A percentile compares a stretch with the other conserved stretches of the same genome.
These are phyloP conservation scores for Cyphellophora attinorum DNA, from an alignment of 2,329 filamentous ascomycete species.

Conservation along the genomic window DNA sequence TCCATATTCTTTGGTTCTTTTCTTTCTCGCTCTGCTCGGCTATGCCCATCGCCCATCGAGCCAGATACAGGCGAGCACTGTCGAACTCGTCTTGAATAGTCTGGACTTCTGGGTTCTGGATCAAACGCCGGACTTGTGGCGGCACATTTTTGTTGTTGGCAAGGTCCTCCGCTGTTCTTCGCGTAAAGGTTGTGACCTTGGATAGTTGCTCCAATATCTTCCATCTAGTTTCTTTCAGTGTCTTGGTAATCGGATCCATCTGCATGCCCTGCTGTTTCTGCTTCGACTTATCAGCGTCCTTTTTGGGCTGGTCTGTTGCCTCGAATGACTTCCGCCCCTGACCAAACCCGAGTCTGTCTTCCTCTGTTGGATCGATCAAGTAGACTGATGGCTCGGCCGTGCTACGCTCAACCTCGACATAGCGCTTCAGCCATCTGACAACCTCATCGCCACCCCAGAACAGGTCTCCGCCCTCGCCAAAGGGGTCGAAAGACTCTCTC, in stretches of 20 bases:
- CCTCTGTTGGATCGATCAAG: slow-evolving; percentile 73
- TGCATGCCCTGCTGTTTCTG: slow-evolving; percentile 24
- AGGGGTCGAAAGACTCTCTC: slow-evolving; percentile 80
- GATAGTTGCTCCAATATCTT: slow-evolving; percentile 94
- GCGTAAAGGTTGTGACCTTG: slow-evolving; percentile 92
- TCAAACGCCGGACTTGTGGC: slow-evolving; percentile 72
- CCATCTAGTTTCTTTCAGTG: slow-evolving; percentile 91
- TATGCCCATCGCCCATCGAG: slow-evolving; percentile 97
- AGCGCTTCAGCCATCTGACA: slow-evolving; percentile 77
- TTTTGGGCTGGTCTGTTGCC: slow-evolving; percentile 22
- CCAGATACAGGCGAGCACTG: slow-evolving; percentile 86
- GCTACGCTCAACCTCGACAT: slow-evolving; percentile 73
- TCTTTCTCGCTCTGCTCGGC: slow-evolving; percentile 93
- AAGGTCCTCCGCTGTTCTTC: slow-evolving; percentile 82
- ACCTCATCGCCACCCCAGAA: slow-evolving; percentile 99
- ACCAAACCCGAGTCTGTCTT: slow-evolving; percentile 76
- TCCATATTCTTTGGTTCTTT: slow-evolving; percentile 79
- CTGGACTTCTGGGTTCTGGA: slow-evolving; percentile 89
- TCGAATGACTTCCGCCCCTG: slow-evolving; percentile 42
- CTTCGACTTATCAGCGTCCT: slow-evolving; percentile 32
- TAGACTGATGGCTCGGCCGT: slow-evolving; percentile 84
- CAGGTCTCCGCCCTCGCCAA: slow-evolving; percentile 72
- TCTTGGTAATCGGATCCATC: slow-evolving; percentile 90
- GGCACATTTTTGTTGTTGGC: slow-evolving; percentile 86
- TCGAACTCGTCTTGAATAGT: slow-evolving; percentile 95